Base-by-base conservation (phyloP, 2,329 filamentous ascomycete genomes). In the Zymoseptoria ardabiliae region DNA sequence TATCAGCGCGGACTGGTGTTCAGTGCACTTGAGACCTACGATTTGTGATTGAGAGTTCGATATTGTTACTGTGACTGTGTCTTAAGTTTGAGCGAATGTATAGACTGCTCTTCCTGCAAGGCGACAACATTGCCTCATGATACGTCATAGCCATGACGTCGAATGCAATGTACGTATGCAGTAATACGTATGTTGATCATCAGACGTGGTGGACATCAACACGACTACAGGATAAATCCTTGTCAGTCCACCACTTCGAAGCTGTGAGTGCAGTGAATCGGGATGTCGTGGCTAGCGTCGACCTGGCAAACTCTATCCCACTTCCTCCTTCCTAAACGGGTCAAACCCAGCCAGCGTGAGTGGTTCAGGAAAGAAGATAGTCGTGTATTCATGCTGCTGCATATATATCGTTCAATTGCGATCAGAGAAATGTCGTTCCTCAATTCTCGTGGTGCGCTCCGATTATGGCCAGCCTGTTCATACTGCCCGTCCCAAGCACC, bases 101-200 rank as follows among this genome's bases (percentile, higher is more conserved):
- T n/a, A n/a, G n/a, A n/a, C n/a, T n/a, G n/a, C n/a, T n/a, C n/a
- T n/a, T n/a, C 17, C 35, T 17, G 11, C 17, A 45, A 45, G 35
- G 35, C 20, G 13, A 19, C 21, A 22, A 1, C 53, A 8, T 21
- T 21, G 20, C 25, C 30, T 54, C 53, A 21, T 25, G n/a, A 54
- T 21, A 35, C 30, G 53, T 35, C 41, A 50, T 56, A 19, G 41
- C 41, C 41, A 56, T 56, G 54, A 56, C 54, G 45, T 56, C 54
- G 50, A 50, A 50, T 1, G 41, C 50, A 49, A 56, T 49, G 54
- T 56, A 45, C 35, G 11, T 13, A 45, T 45, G 7, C 35, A n/a
- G 35, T 17, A 45, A 45, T 4, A 45, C 35, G 35, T n/a, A 17
- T 45, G 35, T 7, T 45, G 13, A 45, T 45, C 35, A 5, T n/a